A percentile compares a stretch with the other conserved stretches of the same genome.
These are phyloP conservation scores for Hansenula anomala DNA, from an alignment of 1,139 yeast species.

Conservation along the genomic window DNA sequence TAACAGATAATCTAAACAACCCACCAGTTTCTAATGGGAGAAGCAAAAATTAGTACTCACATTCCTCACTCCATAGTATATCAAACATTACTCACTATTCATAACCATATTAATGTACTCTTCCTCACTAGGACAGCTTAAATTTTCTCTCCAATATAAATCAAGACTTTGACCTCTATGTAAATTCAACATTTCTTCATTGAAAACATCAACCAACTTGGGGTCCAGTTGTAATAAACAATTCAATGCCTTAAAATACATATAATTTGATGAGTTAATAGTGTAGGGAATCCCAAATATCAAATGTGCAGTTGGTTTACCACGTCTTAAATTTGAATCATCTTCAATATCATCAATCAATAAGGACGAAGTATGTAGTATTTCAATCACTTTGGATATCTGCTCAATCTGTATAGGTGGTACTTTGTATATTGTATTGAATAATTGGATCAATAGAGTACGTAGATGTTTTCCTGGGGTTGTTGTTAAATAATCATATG, in stretches of 20 bases:
- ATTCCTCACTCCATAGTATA: too few species aligned
- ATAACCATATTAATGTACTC: slow-evolving; percentile 78
- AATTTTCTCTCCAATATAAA: slow-evolving; percentile 76
- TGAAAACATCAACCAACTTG: slow-evolving; percentile 36
- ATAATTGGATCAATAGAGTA: slow-evolving; percentile 40
- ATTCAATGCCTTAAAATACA: slow-evolving; percentile 69
- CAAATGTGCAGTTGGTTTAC: slow-evolving; percentile 71
- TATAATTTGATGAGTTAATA: slow-evolving; percentile 76
- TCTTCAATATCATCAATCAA: slow-evolving; percentile 89
- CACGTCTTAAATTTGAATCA: slow-evolving; percentile 62
- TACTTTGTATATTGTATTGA: slow-evolving; percentile 42
- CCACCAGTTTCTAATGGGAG: slow-evolving; percentile 90
- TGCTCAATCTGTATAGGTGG: slow-evolving; percentile 29
- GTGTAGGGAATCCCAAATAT: slow-evolving; percentile 75
- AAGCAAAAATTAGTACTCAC: too few species aligned
- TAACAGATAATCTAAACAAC: slow-evolving; percentile 65
- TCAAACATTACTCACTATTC: slow-evolving; percentile 39
- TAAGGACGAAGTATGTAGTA: slow-evolving; percentile 62
- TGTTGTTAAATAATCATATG: slow-evolving; percentile 45
- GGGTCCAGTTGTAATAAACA: slow-evolving; percentile 35
- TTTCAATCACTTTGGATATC: slow-evolving; percentile 45
- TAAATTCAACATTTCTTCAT: slow-evolving; percentile 70
- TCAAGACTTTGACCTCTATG: slow-evolving; percentile 91
- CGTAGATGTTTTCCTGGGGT: slow-evolving; percentile 57
- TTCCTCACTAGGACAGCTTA: slow-evolving; percentile 57